phyloP scores from a whole-genome alignment of 1,139 yeast genomes.

The Candida tetrigidarum region DNA sequence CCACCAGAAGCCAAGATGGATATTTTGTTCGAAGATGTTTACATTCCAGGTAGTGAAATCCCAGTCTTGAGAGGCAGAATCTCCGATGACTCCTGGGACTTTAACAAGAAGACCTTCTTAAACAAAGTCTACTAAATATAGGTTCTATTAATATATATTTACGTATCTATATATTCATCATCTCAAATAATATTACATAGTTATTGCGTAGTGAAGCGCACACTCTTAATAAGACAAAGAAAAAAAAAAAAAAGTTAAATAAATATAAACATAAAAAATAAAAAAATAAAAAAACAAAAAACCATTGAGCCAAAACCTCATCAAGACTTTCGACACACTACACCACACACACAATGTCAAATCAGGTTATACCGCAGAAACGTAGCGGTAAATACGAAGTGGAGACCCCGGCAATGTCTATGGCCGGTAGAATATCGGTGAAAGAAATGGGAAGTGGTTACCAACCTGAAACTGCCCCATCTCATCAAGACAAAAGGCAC shows the following conservation, averaged over 20 bases:
- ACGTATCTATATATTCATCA: no score
- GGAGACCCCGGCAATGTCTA: constrained; percentile 69
- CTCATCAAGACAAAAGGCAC: constrained; percentile 1
- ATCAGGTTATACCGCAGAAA: constrained; percentile 69
- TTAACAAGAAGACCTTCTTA: constrained; percentile 72
- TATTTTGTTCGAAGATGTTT: constrained; percentile 94
- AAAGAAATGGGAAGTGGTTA: constrained; percentile 68
- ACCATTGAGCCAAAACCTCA: no score
- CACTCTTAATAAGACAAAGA: no score
- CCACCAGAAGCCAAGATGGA: constrained; percentile 97
- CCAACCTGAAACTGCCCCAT: constrained; percentile 7
- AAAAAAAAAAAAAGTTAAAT: no score
- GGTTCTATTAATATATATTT: no score
- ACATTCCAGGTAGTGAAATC: constrained; percentile 92
- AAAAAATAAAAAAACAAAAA: no score
- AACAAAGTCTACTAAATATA: constrained; percentile 56
- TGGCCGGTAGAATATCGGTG: constrained; percentile 65
- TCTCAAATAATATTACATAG: no score
- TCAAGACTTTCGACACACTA: no score
- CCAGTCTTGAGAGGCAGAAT: constrained; percentile 96
- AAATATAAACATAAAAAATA: no score
- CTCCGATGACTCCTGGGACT: constrained; percentile 91
- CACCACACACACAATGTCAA: constrained; percentile 53
- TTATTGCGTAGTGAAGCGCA: no score
- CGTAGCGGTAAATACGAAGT: constrained; percentile 38